Conservation (phyloP, 768 basidiomycete genomes). For the Kockovaella imperatae region DNA sequence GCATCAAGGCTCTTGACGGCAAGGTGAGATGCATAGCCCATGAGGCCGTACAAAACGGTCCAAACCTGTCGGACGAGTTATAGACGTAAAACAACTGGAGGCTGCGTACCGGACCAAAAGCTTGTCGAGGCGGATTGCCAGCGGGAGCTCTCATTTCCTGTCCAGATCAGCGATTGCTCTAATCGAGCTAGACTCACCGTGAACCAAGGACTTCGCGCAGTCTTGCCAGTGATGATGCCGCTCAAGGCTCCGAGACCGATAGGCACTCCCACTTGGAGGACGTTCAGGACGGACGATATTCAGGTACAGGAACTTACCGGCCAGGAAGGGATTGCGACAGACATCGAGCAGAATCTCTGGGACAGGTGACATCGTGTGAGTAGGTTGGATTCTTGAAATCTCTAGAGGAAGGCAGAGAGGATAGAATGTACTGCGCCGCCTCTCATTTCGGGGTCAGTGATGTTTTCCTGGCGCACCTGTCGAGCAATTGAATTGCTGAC, state of each 20-base stretch:
- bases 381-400: too few relatives aligned
- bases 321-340: conserved; percentile 54
- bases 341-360: conserved; percentile 53
- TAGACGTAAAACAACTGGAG: conserved; percentile 51
- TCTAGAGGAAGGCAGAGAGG: background rate
- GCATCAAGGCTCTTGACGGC: conserved; percentile 54
- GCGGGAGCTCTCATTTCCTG: conserved; percentile 50
- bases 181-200: conserved; percentile 46
- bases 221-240: conserved; percentile 51
- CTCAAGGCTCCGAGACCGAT: conserved; percentile 54
- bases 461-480: too few relatives aligned
- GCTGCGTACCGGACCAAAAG: conserved; percentile 59
- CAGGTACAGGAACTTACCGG: conserved; percentile 33
- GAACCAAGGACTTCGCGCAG: conserved; percentile 55
- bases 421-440: too few relatives aligned
- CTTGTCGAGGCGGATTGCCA: conserved; percentile 51
- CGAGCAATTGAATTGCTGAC: too few relatives aligned
- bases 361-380: conserved; percentile 46
- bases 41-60: conserved; percentile 36
- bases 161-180: background rate
- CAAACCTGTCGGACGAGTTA: conserved; percentile 13
- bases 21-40: conserved; percentile 64
- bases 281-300: conserved; percentile 2
- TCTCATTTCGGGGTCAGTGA: too few relatives aligned
- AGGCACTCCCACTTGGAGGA: conserved; percentile 51